Evolutionary conservation across 441 rosid genomes (phyloP).

Genomic region (Pelargonium fulgidum): DNA sequence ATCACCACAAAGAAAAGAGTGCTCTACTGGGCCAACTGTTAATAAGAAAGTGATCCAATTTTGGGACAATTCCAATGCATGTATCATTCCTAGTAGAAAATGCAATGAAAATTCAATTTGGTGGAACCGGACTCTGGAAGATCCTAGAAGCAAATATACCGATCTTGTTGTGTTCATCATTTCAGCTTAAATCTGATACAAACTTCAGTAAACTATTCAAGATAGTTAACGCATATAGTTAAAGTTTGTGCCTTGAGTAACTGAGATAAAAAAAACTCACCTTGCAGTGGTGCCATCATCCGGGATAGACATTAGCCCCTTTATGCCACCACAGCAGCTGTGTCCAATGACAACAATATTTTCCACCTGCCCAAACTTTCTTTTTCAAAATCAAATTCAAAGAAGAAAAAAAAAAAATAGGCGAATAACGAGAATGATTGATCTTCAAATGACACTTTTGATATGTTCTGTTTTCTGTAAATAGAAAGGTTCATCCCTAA

Average conservation of each 20-base stretch:
- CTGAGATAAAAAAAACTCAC: constrained; percentile 28
- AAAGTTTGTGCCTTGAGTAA: background rate
- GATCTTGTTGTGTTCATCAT: background rate
- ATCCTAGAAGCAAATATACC: background rate
- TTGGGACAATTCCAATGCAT: background rate
- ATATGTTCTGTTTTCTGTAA: too few species aligned
- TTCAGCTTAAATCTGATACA: background rate
- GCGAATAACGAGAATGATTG: too few species aligned
- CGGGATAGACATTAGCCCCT: constrained; percentile 92
- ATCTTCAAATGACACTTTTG: too few species aligned
- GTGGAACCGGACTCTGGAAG: background rate
- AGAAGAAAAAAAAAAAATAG: background rate
- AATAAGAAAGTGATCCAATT: background rate
- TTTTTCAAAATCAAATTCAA: background rate
- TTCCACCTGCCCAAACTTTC: constrained; percentile 41
- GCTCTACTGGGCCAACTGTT: background rate
- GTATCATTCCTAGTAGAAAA: background rate
- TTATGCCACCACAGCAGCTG: constrained; percentile 93
- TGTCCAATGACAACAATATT: constrained; percentile 91
- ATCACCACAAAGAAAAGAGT: background rate
- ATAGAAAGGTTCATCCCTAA: too few species aligned
- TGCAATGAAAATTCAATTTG: background rate
- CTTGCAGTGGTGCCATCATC: constrained; percentile 65
- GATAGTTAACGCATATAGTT: background rate
- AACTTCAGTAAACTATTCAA: background rate